Evolutionary conservation across 2,329 filamentous ascomycete species (phyloP), one percentile per base, ranked within the genome.

Genomic region (Aureobasidium sp.): DNA sequence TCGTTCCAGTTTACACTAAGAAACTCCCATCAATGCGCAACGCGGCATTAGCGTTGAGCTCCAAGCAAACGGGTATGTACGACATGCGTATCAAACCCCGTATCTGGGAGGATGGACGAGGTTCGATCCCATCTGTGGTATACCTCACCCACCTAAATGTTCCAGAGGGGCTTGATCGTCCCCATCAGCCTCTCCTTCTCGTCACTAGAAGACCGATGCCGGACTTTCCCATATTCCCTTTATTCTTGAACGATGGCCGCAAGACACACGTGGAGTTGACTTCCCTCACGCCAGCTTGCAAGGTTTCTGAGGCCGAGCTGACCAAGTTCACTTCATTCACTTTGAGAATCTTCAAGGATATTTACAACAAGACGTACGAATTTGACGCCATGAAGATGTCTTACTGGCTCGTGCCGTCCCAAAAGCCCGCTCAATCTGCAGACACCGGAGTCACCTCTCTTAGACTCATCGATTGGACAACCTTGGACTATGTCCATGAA

Each of bases 311-410:
- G 0, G 69, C 75, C 0, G 70, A 79, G 1, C 66, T 91, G 0
- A 73, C 81, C 0, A 72, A 77, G 1, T 71, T 97, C n/a, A 86
- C 85, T 0, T 74, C 73, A 0, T 96, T 94, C 71, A 96, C 90
- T 0, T 76, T 95, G 44, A 80, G 82, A 5, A 74, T 95, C 0
- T 97, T 95, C 72, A 77, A 84, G 17, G 91, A 97, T 67, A 78
- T 97, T 0, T 97, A 96, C 77, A 93, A 91, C 73, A 99, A 99
- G 72, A 80, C 81, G 3, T 99, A 90, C 68, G 85, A 89, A 53
- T 78, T 83, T 0, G 79, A 85, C 17, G 67, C 79, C 0, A 74
- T 80, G 0, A 84, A 87, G 31, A 82, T 96, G 71, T 87, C 91
- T 0, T 99, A 97, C 73, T 96, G 91, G 78, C 70, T 97, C 15